phyloP scores from a whole-genome alignment of 176 grass and related monocot genomes.

The Hordeum marinum region DNA sequence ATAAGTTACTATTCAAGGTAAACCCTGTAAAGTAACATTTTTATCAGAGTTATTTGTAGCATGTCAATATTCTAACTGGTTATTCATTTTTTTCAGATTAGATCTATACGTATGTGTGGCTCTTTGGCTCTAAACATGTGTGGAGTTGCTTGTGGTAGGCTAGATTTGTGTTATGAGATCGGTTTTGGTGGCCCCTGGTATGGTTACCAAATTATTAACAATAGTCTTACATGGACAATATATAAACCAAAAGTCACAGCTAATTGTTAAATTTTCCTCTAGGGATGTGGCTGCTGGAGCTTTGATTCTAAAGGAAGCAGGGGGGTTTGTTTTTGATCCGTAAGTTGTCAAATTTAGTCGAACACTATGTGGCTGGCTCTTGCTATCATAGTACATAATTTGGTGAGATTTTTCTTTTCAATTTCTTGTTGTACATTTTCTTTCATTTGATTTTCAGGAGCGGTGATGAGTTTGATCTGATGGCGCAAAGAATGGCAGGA shows the following conservation, averaged over 20 bases:
- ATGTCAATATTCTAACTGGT: neutral
- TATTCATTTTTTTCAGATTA: conserved; percentile 49
- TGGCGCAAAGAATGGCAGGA: conserved; percentile 66
- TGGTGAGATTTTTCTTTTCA: neutral
- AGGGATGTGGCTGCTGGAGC: conserved; percentile 96
- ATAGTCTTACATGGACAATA: neutral
- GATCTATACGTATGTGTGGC: conserved; percentile 93
- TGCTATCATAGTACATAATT: neutral
- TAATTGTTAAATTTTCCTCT: conserved; percentile 12
- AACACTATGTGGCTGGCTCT: neutral
- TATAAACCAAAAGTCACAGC: neutral
- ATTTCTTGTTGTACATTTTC: neutral
- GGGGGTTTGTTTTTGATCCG: conserved; percentile 88
- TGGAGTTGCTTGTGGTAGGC: conserved; percentile 86
- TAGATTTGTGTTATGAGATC: conserved; percentile 95
- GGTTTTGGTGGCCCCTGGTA: conserved; percentile 98
- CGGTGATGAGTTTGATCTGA: conserved; percentile 70
- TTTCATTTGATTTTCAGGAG: conserved; percentile 35
- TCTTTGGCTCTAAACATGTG: conserved; percentile 90
- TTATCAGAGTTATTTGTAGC: neutral
- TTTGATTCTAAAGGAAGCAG: conserved; percentile 90
- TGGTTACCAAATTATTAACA: neutral
- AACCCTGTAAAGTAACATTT: conserved; percentile 9
- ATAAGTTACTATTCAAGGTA: conserved; percentile 90
- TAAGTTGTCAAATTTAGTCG: conserved; percentile 31